Conservation (phyloP, 2,329 filamentous ascomycete genomes). For the Beauveria varroae region DNA sequence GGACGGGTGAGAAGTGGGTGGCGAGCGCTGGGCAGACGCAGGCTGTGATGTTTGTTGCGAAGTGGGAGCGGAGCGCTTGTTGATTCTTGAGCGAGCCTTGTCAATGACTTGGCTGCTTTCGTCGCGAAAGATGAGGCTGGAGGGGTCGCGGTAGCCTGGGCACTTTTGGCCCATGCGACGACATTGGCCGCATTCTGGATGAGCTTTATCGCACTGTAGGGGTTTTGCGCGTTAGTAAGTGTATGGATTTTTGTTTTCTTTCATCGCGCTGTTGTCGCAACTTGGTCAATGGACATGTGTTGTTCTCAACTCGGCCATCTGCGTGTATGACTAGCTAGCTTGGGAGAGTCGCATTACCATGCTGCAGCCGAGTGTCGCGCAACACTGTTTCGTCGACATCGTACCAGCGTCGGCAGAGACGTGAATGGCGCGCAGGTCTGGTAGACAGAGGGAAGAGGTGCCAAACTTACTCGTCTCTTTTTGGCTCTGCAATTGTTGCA, state of each 20-base stretch:
- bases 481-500: conserved; percentile 12
- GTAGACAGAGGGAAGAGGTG: background rate
- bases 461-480: conserved; percentile 10
- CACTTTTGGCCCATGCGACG: conserved; percentile 11
- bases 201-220: conserved; percentile 11
- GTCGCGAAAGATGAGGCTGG: conserved; percentile 11
- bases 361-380: background rate
- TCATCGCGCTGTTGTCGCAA: background rate
- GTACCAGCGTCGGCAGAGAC: background rate
- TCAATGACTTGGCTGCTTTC: conserved; percentile 13
- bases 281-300: background rate
- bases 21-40: conserved; percentile 1
- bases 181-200: conserved; percentile 12
- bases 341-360: background rate
- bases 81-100: conserved; percentile 9
- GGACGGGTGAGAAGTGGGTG: background rate
- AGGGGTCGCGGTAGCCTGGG: conserved; percentile 12
- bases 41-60: conserved; percentile 1
- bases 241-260: background rate
- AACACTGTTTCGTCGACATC: background rate
- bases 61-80: conserved; percentile 1
- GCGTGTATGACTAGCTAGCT: background rate
- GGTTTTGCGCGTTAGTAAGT: background rate
- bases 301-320: background rate
- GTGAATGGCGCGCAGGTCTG: background rate